Base-by-base conservation (phyloP, 768 basidiomycete genomes). In the Lentinula sp. region DNA sequence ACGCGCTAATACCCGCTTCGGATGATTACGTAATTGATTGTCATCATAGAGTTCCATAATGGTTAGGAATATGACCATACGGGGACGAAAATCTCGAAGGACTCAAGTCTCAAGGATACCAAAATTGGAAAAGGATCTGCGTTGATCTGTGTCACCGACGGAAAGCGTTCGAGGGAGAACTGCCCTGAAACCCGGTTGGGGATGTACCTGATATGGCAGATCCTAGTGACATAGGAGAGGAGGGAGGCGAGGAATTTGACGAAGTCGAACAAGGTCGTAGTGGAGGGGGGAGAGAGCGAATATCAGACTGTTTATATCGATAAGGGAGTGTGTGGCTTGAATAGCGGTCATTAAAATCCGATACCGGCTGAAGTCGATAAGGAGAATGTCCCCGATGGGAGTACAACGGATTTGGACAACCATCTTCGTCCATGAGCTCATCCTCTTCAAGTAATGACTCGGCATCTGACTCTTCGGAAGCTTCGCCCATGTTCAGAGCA, bases 311-410 rank as follows among this genome's bases (percentile, higher is more conserved):
- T 7, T 46, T 16, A 23, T 59, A 50, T 13, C 45, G 56, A 28
- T 16, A 42, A 33, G 46, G 46, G 0, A 56, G 37, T 1, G n/a
- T 42, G 6, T 43, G 41, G 15, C 4, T 41, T 7, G 54, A 20
- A 15, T 56, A 56, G 12, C 45, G 43, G 33, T 23, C 43, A 45
- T 49, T 32, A 37, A 59, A 59, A 48, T 59, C 57, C 18, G 46
- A 59, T 33, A 59, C 57, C n/a, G 57, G 57, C 18, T 59, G 57
- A 37, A 59, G 57, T 4, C 57, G 57, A n/a, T 36, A 59, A 16
- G 57, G 23, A 33, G 56, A 57, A 42, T 20, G 23, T 54, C 33
- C 18, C 23, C 28, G 20, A 18, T 20, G 20, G 13, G 16, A 15
- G 41, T 59, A 33, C 20, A 45, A 37, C 32, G 37, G 46, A 32